These are phyloP conservation scores for Diaporthe destruens DNA, from an alignment of 2,329 filamentous ascomycete species.

Conservation along the genomic window DNA sequence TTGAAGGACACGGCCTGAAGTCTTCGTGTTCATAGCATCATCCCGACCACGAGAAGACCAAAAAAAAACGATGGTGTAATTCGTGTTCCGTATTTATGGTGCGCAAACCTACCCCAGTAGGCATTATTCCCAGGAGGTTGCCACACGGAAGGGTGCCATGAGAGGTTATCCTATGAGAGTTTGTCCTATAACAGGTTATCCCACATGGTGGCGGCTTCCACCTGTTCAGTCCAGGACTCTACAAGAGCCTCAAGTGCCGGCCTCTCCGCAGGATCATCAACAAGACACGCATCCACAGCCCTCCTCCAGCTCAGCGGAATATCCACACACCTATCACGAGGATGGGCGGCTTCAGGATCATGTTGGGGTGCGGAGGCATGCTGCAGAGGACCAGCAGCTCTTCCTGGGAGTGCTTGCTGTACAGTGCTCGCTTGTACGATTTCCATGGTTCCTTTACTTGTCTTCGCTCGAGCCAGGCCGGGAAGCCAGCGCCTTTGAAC, in stretches of 20 bases:
- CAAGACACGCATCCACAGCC: neutral
- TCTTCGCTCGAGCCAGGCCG: neutral
- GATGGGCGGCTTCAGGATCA: conserved; percentile 6
- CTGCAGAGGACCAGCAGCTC: conserved; percentile 14
- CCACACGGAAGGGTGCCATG: too few relatives aligned
- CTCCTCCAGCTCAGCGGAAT: neutral
- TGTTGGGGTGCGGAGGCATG: conserved; percentile 7
- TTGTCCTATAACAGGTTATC: too few relatives aligned
- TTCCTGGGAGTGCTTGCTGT: conserved; percentile 10
- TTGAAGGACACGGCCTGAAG: neutral
- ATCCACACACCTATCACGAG: neutral
- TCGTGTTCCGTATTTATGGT: too few relatives aligned
- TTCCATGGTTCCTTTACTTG: neutral
- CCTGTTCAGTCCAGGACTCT: conserved; percentile 6
- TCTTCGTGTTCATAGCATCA: neutral
- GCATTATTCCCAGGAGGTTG: too few relatives aligned
- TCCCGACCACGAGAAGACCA: too few relatives aligned
- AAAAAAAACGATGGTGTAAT: too few relatives aligned
- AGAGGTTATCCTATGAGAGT: too few relatives aligned
- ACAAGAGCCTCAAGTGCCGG: neutral
- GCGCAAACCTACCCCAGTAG: too few relatives aligned
- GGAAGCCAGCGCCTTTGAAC: conserved; percentile 3
- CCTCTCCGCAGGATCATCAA: neutral
- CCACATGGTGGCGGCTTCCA: neutral
- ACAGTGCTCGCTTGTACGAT: neutral